Evolutionary conservation across 257 asterid genomes (phyloP).

Genomic region (Striga asiatica): DNA sequence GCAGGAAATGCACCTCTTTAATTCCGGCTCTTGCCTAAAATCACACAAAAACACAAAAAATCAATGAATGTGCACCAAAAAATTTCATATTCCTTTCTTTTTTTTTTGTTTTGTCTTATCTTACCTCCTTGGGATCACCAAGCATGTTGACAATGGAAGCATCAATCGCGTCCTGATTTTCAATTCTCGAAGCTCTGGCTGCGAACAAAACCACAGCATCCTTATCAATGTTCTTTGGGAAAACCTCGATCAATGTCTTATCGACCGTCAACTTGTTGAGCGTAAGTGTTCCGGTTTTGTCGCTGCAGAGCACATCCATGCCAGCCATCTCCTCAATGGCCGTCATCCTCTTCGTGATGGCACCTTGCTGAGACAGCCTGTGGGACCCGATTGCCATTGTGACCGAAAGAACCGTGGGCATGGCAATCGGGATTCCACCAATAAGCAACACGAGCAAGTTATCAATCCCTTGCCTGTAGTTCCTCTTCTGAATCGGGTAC

Average conservation of each 20-base stretch:
- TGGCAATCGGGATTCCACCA: constrained; percentile 55
- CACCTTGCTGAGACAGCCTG: constrained; percentile 42
- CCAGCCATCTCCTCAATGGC: constrained; percentile 61
- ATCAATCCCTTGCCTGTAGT: constrained; percentile 47
- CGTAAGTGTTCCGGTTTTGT: constrained; percentile 51
- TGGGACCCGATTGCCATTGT: constrained; percentile 59
- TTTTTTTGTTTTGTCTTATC: not conserved
- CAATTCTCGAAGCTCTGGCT: constrained; percentile 76
- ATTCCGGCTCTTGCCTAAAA: constrained; percentile 76
- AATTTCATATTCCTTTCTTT: not conserved
- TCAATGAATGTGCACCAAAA: not conserved
- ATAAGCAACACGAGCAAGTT: constrained; percentile 40
- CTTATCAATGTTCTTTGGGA: constrained; percentile 35
- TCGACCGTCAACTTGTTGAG: constrained; percentile 51
- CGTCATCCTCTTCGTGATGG: constrained; percentile 55
- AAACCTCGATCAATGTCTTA: constrained; percentile 38
- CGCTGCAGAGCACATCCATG: constrained; percentile 55
- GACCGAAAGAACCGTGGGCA: constrained; percentile 49
- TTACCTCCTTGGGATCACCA: constrained; percentile 66
- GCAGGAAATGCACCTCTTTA: constrained; percentile 78
- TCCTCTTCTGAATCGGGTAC: constrained; percentile 40
- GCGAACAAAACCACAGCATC: constrained; percentile 43
- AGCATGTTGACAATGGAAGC: constrained; percentile 77
- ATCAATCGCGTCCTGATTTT: constrained; percentile 89
- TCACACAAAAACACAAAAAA: not conserved